Percentiles rank a stretch among this genome's conserved stretches.
Evolutionary conservation across 1,284 basidiomycete genomes (phyloP).

Genomic region (Sporisorium scitamineum): DNA sequence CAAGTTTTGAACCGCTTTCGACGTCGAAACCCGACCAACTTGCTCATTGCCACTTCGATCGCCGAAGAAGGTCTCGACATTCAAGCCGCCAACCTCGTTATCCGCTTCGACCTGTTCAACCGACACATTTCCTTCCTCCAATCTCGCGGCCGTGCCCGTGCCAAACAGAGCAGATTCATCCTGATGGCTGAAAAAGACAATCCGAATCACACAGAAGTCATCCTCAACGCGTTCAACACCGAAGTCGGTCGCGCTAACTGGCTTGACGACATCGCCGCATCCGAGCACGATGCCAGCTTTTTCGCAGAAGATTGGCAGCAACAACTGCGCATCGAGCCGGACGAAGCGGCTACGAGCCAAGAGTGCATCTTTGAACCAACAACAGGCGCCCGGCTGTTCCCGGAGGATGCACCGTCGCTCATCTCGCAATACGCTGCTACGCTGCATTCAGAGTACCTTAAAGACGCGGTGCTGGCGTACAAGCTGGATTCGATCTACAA

Average conservation of each 20-base stretch:
- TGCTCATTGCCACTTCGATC: conserved; percentile 59
- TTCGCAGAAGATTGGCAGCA: conserved; percentile 28
- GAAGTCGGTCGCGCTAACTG: conserved; percentile 34
- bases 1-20: conserved; percentile 53
- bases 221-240: conserved; percentile 33
- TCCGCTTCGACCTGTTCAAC: conserved; percentile 59
- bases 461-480: conserved; percentile 32
- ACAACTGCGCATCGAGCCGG: conserved; percentile 23
- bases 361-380: conserved; percentile 19
- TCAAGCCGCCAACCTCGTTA: conserved; percentile 54
- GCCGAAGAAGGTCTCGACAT: conserved; percentile 62
- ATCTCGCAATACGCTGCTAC: conserved; percentile 45
- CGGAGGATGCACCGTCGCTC: conserved; percentile 41
- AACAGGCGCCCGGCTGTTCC: conserved; percentile 49
- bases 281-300: conserved; percentile 13
- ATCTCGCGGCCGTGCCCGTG: conserved; percentile 49
- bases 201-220: conserved; percentile 16
- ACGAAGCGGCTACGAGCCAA: conserved; percentile 8
- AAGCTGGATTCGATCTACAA: conserved; percentile 12
- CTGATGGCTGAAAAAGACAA: conserved; percentile 46
- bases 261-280: conserved; percentile 29
- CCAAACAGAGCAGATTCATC: conserved; percentile 41
- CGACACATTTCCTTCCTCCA: conserved; percentile 58
- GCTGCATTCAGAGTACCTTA: conserved; percentile 31
- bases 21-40: conserved; percentile 44